These are phyloP conservation scores for Isoetes taiwanensis DNA, from an alignment of 75 land plant species.

Conservation along the genomic window DNA sequence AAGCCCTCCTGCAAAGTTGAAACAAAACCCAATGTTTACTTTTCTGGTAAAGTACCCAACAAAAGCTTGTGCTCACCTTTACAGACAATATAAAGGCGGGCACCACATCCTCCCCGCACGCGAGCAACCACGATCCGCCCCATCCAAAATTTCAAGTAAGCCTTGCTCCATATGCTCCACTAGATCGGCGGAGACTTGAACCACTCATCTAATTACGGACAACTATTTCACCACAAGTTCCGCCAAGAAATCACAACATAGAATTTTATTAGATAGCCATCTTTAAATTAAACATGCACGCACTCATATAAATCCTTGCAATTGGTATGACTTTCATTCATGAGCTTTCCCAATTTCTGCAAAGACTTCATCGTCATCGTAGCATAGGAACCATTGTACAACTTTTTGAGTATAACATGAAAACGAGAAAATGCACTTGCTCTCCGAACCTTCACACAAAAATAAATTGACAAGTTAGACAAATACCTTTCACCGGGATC, in stretches of 20 bases:
- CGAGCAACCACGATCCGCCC: constrained; percentile 91
- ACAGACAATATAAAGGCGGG: constrained; percentile 69
- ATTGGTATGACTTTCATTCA: constrained; percentile 91
- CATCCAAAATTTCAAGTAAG: constrained; percentile 99
- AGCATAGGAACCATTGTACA: too few species aligned
- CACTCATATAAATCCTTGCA: constrained; percentile 92
- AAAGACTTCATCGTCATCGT: constrained; percentile 67
- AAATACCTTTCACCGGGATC: constrained; percentile 45
- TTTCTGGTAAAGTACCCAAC: neutral
- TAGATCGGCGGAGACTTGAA: constrained; percentile 46
- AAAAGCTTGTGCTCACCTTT: constrained; percentile 35
- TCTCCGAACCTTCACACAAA: too few species aligned
- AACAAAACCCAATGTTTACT: too few species aligned
- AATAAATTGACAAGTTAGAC: too few species aligned
- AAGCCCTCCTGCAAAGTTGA: constrained; percentile 51
- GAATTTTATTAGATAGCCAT: too few species aligned
- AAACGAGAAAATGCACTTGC: too few species aligned
- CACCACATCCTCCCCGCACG: constrained; percentile 59
- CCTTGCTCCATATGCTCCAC: constrained; percentile 86
- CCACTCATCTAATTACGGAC: constrained; percentile 92
- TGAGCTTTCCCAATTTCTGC: constrained; percentile 70
- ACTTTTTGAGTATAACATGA: too few species aligned
- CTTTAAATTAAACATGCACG: constrained; percentile 65
- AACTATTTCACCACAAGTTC: too few species aligned
- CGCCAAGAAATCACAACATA: too few species aligned